Evolutionary conservation across 2,329 filamentous ascomycete genomes (phyloP), one percentile per base, ranked within the genome.

Genomic region (Corniculantispora saksenae): DNA sequence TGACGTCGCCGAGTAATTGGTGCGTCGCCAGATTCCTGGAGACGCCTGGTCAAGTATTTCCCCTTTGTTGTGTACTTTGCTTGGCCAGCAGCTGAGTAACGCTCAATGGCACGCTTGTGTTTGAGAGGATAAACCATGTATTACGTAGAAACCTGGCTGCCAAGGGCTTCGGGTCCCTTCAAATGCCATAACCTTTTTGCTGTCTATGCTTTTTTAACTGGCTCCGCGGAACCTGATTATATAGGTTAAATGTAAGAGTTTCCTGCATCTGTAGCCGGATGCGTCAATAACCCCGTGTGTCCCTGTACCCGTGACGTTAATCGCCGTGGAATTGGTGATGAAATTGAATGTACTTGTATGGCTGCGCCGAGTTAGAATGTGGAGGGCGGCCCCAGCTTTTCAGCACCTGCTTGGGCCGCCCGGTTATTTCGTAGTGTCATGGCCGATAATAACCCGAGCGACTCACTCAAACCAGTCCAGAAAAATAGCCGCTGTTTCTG

Each of bases 1-100:
- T 76, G 95, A 99, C 78, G 94, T 95, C 75, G 94, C 94, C 74
- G 95, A 98, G 81, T 89, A 82, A 73, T 67, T 65, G 59, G 58
- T 21, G 9, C 45, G 60, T 56, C 60, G 23, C 35, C 32, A 17
- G n/a, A n/a, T 19, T 21, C 32, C 21, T 29, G 38, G 27, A 56
- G 40, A 55, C 51, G 40, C n/a, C 29, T 38, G 60, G 51, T 63
- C 51, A 63, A 63, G 60, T 63, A 63, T 63, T n/a, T 17, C n/a
- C 50, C 60, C 27, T 25, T 12, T 61, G 50, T 32, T 54, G 59
- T 35, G 59, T 38, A n/a, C 43, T 55, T 27, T 56, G 29, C 51
- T 38, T 43, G 51, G 51, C 27, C 19, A 48, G 13, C 35, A 38
- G 29, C 43, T 23, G 15, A 43, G 55, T 54, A 21, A 40, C 21